phyloP scores from a whole-genome alignment of 208 protist genomes.

The Crithidia brevicula region DNA sequence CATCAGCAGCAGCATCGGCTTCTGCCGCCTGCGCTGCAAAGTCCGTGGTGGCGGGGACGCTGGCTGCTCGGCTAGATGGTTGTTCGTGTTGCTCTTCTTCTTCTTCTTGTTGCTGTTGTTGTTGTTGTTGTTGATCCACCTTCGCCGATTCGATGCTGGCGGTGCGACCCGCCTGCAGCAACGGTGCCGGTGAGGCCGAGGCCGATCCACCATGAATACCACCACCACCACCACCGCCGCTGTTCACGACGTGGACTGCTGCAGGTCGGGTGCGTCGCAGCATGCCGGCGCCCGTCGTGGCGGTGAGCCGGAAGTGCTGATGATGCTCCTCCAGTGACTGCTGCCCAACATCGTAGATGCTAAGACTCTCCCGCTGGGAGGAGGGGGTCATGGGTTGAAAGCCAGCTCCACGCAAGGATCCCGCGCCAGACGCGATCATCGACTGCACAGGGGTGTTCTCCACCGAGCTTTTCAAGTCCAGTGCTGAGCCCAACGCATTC shows the following conservation, averaged over 20 bases:
- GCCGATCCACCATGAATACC: not conserved
- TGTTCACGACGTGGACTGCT: slow-evolving; percentile 3
- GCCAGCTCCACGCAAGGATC: slow-evolving; percentile 3
- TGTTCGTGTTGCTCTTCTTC: no score
- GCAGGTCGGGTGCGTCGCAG: slow-evolving; percentile 12
- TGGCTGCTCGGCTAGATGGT: no score
- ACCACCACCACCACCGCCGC: not conserved
- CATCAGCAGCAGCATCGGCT: not conserved
- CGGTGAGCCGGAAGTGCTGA: slow-evolving; percentile 28
- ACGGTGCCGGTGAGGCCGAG: no score
- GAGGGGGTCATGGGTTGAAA: not conserved
- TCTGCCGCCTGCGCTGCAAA: not conserved
- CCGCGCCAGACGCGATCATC: not conserved
- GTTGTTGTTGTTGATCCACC: no score
- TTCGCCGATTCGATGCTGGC: no score
- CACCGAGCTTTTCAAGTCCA: not conserved
- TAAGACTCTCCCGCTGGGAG: slow-evolving; percentile 6
- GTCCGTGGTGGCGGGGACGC: no score
- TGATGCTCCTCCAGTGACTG: slow-evolving; percentile 38
- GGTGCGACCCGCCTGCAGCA: no score
- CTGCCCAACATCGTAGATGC: slow-evolving; percentile 25
- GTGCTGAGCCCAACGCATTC: not conserved
- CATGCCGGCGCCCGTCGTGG: not conserved
- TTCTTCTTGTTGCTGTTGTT: no score
- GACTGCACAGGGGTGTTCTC: not conserved